phyloP scores from a whole-genome alignment of 345 rosid species.

The Alliaria petiolata region DNA sequence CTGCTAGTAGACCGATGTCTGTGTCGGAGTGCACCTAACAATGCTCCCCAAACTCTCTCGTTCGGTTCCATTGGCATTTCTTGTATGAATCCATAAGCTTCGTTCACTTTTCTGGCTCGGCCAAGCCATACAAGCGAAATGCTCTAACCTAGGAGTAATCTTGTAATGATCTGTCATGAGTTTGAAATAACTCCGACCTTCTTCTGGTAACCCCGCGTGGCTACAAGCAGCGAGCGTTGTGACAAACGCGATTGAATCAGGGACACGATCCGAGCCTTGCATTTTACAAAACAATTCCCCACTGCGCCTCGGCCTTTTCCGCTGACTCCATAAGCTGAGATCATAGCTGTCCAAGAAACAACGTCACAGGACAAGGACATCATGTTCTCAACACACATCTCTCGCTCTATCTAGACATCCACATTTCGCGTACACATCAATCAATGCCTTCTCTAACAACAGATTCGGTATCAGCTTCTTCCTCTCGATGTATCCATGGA shows the following conservation, averaged over 20 bases:
- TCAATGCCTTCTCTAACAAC: slow-evolving; percentile 62
- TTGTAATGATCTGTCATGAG: slow-evolving; percentile 46
- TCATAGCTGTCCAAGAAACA: slow-evolving; percentile 70
- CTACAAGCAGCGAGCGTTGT: slow-evolving; percentile 72
- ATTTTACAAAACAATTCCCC: slow-evolving; percentile 47
- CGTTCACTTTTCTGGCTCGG: slow-evolving; percentile 54
- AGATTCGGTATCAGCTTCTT: slow-evolving; percentile 55
- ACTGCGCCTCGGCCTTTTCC: slow-evolving; percentile 57
- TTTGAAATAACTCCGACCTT: slow-evolving; percentile 45
- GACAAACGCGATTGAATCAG: slow-evolving; percentile 68
- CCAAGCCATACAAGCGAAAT: slow-evolving; percentile 73
- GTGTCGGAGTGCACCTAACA: slow-evolving; percentile 47
- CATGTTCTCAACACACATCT: slow-evolving; percentile 56
- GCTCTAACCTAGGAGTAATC: slow-evolving; percentile 55
- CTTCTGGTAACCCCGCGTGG: slow-evolving; percentile 57
- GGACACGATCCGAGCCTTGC: slow-evolving; percentile 49
- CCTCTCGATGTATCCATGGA: slow-evolving; percentile 40
- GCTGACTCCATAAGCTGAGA: slow-evolving; percentile 61
- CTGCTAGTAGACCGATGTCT: slow-evolving; percentile 60
- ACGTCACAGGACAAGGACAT: slow-evolving; percentile 48
- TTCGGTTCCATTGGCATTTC: slow-evolving; percentile 56
- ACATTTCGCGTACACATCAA: slow-evolving; percentile 66
- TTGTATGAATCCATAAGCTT: slow-evolving; percentile 48
- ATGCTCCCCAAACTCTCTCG: slow-evolving; percentile 69
- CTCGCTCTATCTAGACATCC: slow-evolving; percentile 54